These are phyloP conservation scores for Aspergillus neotritici DNA, from an alignment of 2,329 filamentous ascomycete genomes.

Conservation along the genomic window DNA sequence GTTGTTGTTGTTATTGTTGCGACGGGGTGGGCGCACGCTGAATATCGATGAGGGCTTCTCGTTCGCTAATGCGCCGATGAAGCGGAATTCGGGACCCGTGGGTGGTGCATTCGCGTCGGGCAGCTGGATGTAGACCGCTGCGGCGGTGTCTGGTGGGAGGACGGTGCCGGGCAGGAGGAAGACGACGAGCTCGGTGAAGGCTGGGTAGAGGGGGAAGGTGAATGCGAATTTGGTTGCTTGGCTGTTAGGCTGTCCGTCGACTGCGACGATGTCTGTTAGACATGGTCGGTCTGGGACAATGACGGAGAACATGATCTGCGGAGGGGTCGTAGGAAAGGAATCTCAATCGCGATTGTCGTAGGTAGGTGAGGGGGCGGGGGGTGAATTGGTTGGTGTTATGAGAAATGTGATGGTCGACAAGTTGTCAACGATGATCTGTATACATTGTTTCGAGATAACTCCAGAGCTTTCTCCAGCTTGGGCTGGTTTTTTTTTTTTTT, in stretches of 20 bases:
- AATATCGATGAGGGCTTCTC: slow-evolving; percentile 92
- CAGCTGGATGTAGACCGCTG: slow-evolving; percentile 84
- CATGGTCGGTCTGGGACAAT: slow-evolving; percentile 57
- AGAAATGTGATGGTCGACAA: background rate
- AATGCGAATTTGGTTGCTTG: slow-evolving; percentile 60
- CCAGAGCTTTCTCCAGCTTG: no score
- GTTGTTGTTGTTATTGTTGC: slow-evolving; percentile 18
- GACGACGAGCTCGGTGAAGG: slow-evolving; percentile 71
- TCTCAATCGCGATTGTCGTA: background rate
- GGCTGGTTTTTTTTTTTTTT: no score
- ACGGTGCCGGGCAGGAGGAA: slow-evolving; percentile 76
- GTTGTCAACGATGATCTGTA: no score
- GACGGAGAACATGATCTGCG: slow-evolving; percentile 52
- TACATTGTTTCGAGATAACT: no score
- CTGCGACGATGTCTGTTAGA: slow-evolving; percentile 49
- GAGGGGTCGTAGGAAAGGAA: background rate
- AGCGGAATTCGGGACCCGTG: slow-evolving; percentile 59
- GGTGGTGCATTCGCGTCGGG: slow-evolving; percentile 38
- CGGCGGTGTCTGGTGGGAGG: slow-evolving; percentile 70
- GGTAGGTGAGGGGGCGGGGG: background rate
- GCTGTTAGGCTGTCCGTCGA: slow-evolving; percentile 49
- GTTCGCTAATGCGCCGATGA: slow-evolving; percentile 82
- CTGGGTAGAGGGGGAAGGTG: slow-evolving; percentile 57
- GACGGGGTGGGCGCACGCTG: slow-evolving; percentile 52
- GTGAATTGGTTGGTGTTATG: background rate